phyloP scores from a whole-genome alignment of 441 rosid genomes.

The Corymbia citriodora region DNA sequence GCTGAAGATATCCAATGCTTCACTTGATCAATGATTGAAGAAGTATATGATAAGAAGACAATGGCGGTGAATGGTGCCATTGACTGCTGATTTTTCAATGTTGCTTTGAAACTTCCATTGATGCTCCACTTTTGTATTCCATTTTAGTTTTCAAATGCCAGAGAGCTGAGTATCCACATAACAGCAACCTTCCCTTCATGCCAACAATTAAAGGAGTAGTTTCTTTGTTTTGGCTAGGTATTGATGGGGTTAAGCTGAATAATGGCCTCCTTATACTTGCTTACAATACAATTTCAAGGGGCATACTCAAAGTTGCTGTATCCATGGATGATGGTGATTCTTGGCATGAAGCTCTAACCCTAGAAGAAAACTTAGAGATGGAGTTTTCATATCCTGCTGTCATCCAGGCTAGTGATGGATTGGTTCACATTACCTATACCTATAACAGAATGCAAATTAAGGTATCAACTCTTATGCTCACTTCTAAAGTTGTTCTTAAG shows the following conservation, averaged over 20 bases:
- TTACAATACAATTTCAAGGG: constrained; percentile 79
- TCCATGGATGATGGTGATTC: constrained; percentile 77
- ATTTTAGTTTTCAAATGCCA: not conserved
- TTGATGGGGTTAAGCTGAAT: constrained; percentile 70
- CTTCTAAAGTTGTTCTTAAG: not conserved
- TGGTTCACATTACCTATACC: constrained; percentile 72
- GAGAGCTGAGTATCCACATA: not conserved
- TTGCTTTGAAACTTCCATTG: not conserved
- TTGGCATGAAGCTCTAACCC: constrained; percentile 59
- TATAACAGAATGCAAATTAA: constrained; percentile 83
- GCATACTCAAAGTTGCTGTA: constrained; percentile 63
- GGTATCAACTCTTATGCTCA: constrained; percentile 27
- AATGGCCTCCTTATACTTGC: constrained; percentile 70
- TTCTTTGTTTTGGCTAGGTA: constrained; percentile 29
- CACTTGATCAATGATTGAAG: not conserved
- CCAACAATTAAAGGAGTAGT: not conserved
- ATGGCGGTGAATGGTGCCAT: not conserved
- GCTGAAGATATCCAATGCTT: not conserved
- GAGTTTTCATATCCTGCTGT: constrained; percentile 90
- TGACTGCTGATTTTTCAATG: not conserved
- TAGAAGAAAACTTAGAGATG: constrained; percentile 57
- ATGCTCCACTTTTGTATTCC: not conserved
- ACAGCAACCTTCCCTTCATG: not conserved
- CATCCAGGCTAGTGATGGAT: constrained; percentile 65
- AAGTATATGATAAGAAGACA: not conserved